Percentiles rank a stretch among this genome's conserved stretches.
Conservation (phyloP, 202 grass and related monocot genomes). For the Schoenoplectus tabernaemontani region DNA sequence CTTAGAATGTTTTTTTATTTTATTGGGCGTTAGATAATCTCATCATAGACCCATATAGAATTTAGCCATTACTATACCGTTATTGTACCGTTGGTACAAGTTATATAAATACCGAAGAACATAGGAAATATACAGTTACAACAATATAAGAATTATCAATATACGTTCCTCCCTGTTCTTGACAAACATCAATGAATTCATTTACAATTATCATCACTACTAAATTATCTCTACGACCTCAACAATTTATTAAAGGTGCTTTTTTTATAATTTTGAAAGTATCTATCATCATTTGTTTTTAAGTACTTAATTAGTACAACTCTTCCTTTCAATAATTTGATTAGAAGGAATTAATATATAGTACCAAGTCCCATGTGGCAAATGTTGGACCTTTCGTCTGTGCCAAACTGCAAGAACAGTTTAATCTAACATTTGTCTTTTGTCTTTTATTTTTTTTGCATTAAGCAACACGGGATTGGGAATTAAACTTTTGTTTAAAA, state of each 20-base stretch:
- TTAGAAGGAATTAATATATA: background rate
- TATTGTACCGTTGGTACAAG: too few relatives aligned
- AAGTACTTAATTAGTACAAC: background rate
- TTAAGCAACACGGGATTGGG: background rate
- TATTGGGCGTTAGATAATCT: too few relatives aligned
- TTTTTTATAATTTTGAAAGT: background rate
- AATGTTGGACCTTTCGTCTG: slow-evolving; percentile 7
- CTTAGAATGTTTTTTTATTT: too few relatives aligned
- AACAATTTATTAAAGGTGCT: background rate
- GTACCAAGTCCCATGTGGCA: background rate
- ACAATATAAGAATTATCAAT: too few relatives aligned
- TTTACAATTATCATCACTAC: too few relatives aligned
- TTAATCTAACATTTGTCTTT: background rate
- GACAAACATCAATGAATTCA: too few relatives aligned
- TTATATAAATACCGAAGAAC: too few relatives aligned
- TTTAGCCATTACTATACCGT: too few relatives aligned
- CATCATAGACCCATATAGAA: too few relatives aligned
- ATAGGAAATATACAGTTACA: too few relatives aligned
- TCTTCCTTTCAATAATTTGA: background rate
- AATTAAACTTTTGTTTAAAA: background rate
- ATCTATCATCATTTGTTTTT: background rate
- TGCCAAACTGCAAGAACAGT: background rate
- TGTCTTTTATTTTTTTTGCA: background rate
- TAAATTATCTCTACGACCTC: background rate
- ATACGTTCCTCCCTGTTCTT: too few relatives aligned